Evolutionary conservation across 179 eudicot species (phyloP).

Genomic region (Spinacia oleracea): DNA sequence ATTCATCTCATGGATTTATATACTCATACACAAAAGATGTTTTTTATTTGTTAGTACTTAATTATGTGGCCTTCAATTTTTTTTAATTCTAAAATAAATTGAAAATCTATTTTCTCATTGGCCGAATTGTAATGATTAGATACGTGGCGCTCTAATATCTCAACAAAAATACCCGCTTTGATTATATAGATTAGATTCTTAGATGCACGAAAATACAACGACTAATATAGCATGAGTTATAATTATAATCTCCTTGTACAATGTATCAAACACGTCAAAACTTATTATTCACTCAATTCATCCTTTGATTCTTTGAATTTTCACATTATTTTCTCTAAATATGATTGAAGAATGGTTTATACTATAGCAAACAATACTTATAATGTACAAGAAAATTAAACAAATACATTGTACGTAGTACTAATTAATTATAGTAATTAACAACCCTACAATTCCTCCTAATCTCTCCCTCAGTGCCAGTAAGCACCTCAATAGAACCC

Average conservation of each 20-base stretch:
- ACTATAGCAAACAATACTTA: not conserved
- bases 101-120: no score
- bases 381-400: not conserved
- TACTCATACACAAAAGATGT: no score
- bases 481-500: constrained; percentile 18
- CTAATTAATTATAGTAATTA: not conserved
- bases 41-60: no score
- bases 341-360: not conserved
- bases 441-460: constrained; percentile 17
- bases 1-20: no score
- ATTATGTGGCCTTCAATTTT: no score
- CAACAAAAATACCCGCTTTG: no score
- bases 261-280: not conserved
- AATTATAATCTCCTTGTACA: not conserved
- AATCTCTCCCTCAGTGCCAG: constrained; percentile 16
- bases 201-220: no score
- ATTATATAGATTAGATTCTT: no score
- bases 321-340: not conserved
- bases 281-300: not conserved
- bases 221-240: no score
- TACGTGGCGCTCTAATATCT: no score
- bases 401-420: not conserved
- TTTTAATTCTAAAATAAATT: no score
- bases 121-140: no score
- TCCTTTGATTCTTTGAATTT: not conserved